A percentile compares a stretch with the other conserved stretches of the same genome.
Evolutionary conservation across 129 eudicot species (phyloP).

Genomic region (Escallonia herrerae): DNA sequence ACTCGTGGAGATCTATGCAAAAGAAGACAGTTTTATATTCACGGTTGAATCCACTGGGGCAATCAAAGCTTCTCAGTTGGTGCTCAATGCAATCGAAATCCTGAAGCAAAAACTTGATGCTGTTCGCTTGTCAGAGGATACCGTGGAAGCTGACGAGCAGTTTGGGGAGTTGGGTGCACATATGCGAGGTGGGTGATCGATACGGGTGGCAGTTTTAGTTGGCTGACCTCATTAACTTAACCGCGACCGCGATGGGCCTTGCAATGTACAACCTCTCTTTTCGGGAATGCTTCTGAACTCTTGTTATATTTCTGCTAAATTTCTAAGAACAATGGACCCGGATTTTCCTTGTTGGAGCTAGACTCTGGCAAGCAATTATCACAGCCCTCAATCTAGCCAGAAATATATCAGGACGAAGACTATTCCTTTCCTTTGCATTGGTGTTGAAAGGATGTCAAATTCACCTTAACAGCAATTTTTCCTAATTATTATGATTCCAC

Average conservation of each 20-base stretch:
- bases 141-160: slow-evolving; percentile 91
- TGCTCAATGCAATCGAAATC: slow-evolving; percentile 81
- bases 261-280: too few species aligned
- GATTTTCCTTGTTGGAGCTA: too few species aligned
- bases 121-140: slow-evolving; percentile 83
- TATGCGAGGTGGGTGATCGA: slow-evolving; percentile 75
- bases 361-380: too few species aligned
- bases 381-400: too few species aligned
- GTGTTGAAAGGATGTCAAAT: too few species aligned
- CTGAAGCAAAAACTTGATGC: slow-evolving; percentile 93
- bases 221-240: background rate
- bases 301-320: too few species aligned
- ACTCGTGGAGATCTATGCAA: slow-evolving; percentile 75
- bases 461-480: too few species aligned
- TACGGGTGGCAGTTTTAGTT: background rate
- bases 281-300: too few species aligned
- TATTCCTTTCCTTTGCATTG: too few species aligned
- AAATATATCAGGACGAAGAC: too few species aligned
- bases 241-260: background rate
- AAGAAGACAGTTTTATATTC: slow-evolving; percentile 90
- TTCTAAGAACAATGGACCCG: too few species aligned
- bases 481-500: too few species aligned
- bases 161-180: slow-evolving; percentile 97
- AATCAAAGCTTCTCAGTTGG: slow-evolving; percentile 79
- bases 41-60: slow-evolving; percentile 97